A percentile compares a stretch with the other conserved stretches of the same genome.
Evolutionary conservation across 2,329 filamentous ascomycete species (phyloP).

Genomic region (Coniosporium uncinatum): DNA sequence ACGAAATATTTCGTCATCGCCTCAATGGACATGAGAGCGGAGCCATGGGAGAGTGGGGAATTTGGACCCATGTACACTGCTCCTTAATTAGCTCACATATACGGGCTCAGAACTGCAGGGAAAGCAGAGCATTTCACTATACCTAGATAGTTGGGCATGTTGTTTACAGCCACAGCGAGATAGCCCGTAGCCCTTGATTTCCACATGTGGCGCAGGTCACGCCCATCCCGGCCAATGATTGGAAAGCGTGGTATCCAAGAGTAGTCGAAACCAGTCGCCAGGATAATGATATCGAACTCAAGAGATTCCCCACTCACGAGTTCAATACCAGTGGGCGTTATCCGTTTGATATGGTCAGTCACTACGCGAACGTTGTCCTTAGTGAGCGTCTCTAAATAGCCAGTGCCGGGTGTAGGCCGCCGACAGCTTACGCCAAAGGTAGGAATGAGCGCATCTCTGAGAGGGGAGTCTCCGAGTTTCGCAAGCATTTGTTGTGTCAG

Average conservation of each 20-base stretch:
- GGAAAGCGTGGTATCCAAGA: slow-evolving; percentile 39
- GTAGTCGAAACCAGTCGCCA: slow-evolving; percentile 28
- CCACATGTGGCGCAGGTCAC: slow-evolving; percentile 39
- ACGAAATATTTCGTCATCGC: slow-evolving; percentile 39
- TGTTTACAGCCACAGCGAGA: slow-evolving; percentile 35
- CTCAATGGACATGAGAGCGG: slow-evolving; percentile 13
- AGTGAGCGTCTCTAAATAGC: slow-evolving; percentile 33
- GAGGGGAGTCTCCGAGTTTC: slow-evolving; percentile 15
- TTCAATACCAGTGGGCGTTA: slow-evolving; percentile 20
- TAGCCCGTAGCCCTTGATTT: slow-evolving; percentile 31
- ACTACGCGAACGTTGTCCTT: slow-evolving; percentile 34
- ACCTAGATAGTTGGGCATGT: slow-evolving; percentile 43
- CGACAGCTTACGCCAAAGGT: slow-evolving; percentile 29
- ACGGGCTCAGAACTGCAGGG: no score
- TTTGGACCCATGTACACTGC: slow-evolving; percentile 34
- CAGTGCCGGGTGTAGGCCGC: slow-evolving; percentile 35
- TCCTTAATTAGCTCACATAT: no score
- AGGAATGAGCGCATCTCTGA: slow-evolving; percentile 14
- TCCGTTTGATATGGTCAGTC: slow-evolving; percentile 25
- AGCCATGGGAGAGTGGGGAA: slow-evolving; percentile 33
- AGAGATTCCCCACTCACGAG: slow-evolving; percentile 24
- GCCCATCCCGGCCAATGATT: slow-evolving; percentile 27
- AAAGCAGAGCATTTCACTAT: not conserved
- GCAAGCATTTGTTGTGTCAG: slow-evolving; percentile 33
- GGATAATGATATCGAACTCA: slow-evolving; percentile 26